Evolutionary conservation across 192 early-diverging fungal species (phyloP).

Genomic region (Coemansia sp.): DNA sequence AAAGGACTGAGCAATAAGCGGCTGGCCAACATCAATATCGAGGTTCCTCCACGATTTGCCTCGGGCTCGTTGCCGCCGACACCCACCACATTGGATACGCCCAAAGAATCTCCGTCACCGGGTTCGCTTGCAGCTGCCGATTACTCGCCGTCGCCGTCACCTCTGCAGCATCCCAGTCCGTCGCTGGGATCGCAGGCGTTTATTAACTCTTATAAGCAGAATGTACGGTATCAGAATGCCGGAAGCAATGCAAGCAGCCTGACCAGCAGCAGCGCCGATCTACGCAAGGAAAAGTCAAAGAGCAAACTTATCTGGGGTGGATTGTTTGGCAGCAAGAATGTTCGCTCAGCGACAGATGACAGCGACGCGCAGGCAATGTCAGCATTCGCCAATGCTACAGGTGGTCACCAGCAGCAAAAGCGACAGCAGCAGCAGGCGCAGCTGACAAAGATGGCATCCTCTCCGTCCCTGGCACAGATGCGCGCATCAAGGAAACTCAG

Average conservation of each 20-base stretch:
- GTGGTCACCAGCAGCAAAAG: too few relatives aligned
- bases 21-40: constrained; percentile 1
- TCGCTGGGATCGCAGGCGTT: constrained; percentile 39
- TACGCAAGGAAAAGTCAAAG: constrained; percentile 19
- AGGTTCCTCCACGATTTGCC: constrained; percentile 12
- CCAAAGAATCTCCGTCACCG: not conserved
- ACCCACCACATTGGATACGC: constrained; percentile 8
- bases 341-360: constrained; percentile 11
- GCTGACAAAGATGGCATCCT: not conserved
- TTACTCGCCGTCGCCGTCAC: constrained; percentile 9
- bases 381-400: not conserved
- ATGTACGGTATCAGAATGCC: constrained; percentile 8
- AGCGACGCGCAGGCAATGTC: not conserved
- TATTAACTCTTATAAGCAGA: constrained; percentile 41
- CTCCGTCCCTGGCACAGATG: constrained; percentile 3
- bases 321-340: constrained; percentile 42
- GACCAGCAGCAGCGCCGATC: constrained; percentile 5
- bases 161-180: constrained; percentile 3
- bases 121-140: not conserved
- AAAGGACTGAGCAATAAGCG: not conserved
- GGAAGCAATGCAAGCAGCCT: constrained; percentile 2
- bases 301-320: constrained; percentile 29
- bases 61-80: constrained; percentile 34
- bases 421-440: constrained; percentile 10
- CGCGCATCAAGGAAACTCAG: constrained; percentile 2